A percentile compares a stretch with the other conserved stretches of the same genome.
Evolutionary conservation across 1,284 basidiomycete genomes (phyloP).

Genomic region (Tetrapyrgos nigripes): DNA sequence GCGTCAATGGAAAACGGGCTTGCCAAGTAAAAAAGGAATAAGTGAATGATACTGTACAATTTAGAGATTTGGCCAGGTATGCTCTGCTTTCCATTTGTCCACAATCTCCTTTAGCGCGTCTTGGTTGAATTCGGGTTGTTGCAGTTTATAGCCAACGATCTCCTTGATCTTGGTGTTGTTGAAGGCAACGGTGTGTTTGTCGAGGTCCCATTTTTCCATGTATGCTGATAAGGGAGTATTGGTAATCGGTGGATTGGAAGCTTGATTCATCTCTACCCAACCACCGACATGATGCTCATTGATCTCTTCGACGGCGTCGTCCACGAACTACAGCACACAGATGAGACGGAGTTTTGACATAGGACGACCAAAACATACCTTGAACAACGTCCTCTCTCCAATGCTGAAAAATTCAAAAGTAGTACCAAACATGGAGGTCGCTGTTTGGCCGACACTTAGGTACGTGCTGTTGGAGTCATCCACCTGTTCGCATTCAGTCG

Average conservation of each 20-base stretch:
- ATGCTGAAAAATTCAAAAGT: conserved; percentile 87
- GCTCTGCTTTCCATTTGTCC: conserved; percentile 80
- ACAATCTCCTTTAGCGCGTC: conserved; percentile 77
- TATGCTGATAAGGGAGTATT: conserved; percentile 84
- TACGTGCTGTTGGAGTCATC: conserved; percentile 85
- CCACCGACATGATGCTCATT: conserved; percentile 87
- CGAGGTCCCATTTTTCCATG: conserved; percentile 77
- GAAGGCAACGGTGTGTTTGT: conserved; percentile 70
- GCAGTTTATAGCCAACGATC: conserved; percentile 74
- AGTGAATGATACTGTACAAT: background rate
- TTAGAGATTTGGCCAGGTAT: conserved; percentile 65
- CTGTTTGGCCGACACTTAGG: conserved; percentile 73
- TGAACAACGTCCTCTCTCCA: conserved; percentile 72
- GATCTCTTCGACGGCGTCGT: conserved; percentile 84
- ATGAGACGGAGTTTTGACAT: background rate
- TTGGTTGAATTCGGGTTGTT: conserved; percentile 65
- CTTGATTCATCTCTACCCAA: conserved; percentile 85
- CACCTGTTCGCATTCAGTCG: no score
- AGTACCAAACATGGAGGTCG: conserved; percentile 82
- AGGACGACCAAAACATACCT: conserved; percentile 47
- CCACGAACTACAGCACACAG: conserved; percentile 46
- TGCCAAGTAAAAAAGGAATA: background rate
- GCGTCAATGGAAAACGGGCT: background rate
- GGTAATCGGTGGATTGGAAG: conserved; percentile 75
- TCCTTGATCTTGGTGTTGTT: conserved; percentile 76